Conservation (phyloP, 306 rosid genomes). For the Cyclanthera cordifolia region DNA sequence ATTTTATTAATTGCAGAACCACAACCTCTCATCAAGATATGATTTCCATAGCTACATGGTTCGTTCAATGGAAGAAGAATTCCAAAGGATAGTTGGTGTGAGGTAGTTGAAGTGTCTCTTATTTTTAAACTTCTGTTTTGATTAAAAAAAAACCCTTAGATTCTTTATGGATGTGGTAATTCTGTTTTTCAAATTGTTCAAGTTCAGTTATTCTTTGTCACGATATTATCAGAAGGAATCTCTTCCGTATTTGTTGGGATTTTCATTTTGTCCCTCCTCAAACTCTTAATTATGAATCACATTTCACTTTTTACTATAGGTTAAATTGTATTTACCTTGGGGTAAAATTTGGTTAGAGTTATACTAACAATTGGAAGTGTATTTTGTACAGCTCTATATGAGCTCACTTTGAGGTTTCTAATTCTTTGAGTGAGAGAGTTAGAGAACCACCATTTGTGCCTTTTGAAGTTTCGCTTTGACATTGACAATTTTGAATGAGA, state of each 20-base stretch:
- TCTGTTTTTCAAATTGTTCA: not conserved
- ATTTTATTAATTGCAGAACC: slow-evolving; percentile 59
- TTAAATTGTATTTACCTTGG: too few relatives aligned
- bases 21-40: slow-evolving; percentile 55
- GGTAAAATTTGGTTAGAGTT: too few relatives aligned
- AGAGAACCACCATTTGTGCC: too few relatives aligned
- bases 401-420: too few relatives aligned
- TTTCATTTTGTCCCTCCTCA: not conserved
- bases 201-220: not conserved
- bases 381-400: too few relatives aligned
- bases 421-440: too few relatives aligned
- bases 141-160: not conserved
- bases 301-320: too few relatives aligned
- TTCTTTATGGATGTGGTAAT: not conserved
- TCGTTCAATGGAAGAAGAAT: slow-evolving; percentile 97
- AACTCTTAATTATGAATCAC: too few relatives aligned
- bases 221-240: not conserved
- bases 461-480: too few relatives aligned
- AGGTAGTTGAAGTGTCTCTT: slow-evolving; percentile 31
- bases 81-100: slow-evolving; percentile 94
- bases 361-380: too few relatives aligned
- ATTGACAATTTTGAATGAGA: too few relatives aligned
- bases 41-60: slow-evolving; percentile 98
- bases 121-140: not conserved
- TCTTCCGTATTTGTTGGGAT: not conserved